Evolutionary conservation across 75 land plant species (phyloP), one percentile per base, ranked within the genome.

Genomic region (Azolla pinnata): DNA sequence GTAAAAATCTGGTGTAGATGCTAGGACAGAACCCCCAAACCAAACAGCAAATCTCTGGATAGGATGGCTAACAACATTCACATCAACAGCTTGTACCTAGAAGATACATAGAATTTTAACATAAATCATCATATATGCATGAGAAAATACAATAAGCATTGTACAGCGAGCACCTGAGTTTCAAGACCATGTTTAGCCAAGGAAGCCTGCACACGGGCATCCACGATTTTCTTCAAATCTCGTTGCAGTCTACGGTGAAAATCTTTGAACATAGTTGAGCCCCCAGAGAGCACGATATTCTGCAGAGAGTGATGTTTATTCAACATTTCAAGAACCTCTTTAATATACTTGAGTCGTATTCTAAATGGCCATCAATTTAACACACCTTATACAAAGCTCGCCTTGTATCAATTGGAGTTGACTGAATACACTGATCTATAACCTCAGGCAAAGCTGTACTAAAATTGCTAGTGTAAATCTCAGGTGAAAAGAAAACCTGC

Each of bases 11-110:
- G 87, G 90, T 29, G 99, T 88, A 4, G 99, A 95, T 56, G 96
- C 90, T 59, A 95, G 84, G n/a, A 95, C 88, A 38, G 99, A 95
- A 24, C 96, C 99, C 62, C 99, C 99, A 74, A 95, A 95, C 99
- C 99, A 95, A 44, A 95, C 99, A 7, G 99, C 99, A 70, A 74
- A 95, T 19, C 87, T 80, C 67, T 95, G 99, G 65, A 95, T 86
- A 44, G 96, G 91, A 82, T 95, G 90, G 55, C 96, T 82, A 44
- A 86, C 85, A 5, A 95, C 99, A 75, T 95, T 95, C 33, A 95
- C 99, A 61, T 95, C 96, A 23, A 95, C 87, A 30, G 99, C 87
- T 51, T 95, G 90, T 49, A 86, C 56, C 90, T 88, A 23, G 2
- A 2, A 46, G n/a, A 14, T 23, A 46, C 4, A 46, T 14, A 66